These are phyloP conservation scores for Hypoxylon lienhwacheense DNA, from an alignment of 495 filamentous ascomycete genomes.

Conservation along the genomic window DNA sequence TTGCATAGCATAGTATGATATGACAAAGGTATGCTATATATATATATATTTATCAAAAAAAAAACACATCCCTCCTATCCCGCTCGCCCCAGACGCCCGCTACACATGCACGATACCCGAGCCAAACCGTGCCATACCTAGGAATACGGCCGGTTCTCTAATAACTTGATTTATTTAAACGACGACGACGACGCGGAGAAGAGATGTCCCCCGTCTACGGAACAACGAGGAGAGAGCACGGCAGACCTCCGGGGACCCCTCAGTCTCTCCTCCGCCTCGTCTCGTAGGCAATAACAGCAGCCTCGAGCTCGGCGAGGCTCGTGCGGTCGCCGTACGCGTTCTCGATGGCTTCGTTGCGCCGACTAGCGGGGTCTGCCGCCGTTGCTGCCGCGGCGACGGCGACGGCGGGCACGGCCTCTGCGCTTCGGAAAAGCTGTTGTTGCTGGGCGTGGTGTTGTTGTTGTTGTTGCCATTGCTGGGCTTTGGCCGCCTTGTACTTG, in stretches of 20 bases:
- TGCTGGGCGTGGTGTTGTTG: conserved; percentile 21
- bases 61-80: not conserved
- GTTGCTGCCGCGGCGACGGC: conserved; percentile 30
- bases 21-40: too few species aligned
- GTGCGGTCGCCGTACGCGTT: conserved; percentile 64
- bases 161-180: not conserved
- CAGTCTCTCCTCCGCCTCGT: conserved; percentile 36
- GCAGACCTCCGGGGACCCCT: conserved; percentile 8
- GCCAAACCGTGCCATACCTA: too few species aligned
- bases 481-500: conserved; percentile 38
- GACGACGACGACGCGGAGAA: not conserved
- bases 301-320: conserved; percentile 58
- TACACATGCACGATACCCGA: not conserved
- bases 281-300: conserved; percentile 60
- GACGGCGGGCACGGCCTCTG: conserved; percentile 18
- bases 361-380: conserved; percentile 15
- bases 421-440: conserved; percentile 23
- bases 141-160: too few species aligned
- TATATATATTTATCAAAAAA: too few species aligned
- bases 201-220: not conserved
- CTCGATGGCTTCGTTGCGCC: conserved; percentile 40
- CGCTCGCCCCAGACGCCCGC: conserved; percentile 1
- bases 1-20: too few species aligned
- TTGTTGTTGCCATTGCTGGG: conserved; percentile 29
- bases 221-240: not conserved